Evolutionary conservation across 2,329 filamentous ascomycete genomes (phyloP), one percentile per base, ranked within the genome.

Genomic region (Fusarium domesticum): DNA sequence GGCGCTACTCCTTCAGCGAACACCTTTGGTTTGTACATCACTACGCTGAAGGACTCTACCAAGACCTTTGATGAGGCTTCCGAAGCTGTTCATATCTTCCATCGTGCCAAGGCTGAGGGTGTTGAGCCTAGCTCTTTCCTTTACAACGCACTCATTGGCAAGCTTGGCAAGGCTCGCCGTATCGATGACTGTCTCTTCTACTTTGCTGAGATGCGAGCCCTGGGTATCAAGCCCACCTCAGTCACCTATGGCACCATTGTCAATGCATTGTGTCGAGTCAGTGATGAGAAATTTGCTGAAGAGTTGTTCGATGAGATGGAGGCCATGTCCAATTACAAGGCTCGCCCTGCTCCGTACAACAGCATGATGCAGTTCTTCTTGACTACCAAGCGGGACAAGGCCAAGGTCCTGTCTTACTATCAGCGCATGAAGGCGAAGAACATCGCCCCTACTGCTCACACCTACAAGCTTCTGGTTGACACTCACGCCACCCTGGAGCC

Each of bases 281-380:
- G 90, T 56, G 93, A 98, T 59, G 92, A 97, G 72, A 95, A 92
- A 64, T 96, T 96, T 65, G 93, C 93, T 19, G 93, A 96, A 64
- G 90, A 97, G 69, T 82, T 97, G 59, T 98, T 98, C 63, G 90
- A 97, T 63, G 93, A 98, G 73, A 98, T 98, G 93, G 93, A 98
- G 74, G 83, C 85, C 36, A 96, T 95, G 85, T 86, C 90, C 45
- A 98, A 98, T 74, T 98, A 98, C 80, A 97, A 96, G 76, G 89
- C 93, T 32, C 86, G 93, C 8, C 91, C 93, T 18, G 93, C 93
- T 18, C 93, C 93, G 1, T 98, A 98, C 77, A 96, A 98, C 76
- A 95, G 89, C 70, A 87, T 98, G 84, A 98, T 98, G 83, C 93
- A 98, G 66, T 97, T 96, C 73, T 98, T 97, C 80, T 76, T 97